Percentiles rank a stretch among this genome's conserved stretches.
Conservation (phyloP, 2,329 filamentous ascomycete species). For the Penicillium sp. region DNA sequence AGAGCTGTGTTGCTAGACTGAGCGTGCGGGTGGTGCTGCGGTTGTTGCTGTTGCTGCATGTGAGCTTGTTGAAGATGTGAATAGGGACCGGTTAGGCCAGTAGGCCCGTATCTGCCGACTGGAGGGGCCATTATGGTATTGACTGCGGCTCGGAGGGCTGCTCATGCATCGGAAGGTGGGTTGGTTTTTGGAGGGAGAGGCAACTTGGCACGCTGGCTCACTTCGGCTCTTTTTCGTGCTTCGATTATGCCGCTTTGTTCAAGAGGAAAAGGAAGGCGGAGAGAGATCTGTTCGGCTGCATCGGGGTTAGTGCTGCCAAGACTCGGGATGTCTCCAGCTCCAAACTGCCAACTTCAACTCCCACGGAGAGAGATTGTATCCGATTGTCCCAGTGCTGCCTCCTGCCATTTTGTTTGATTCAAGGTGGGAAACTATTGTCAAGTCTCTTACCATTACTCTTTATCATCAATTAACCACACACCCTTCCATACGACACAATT, state of each 20-base stretch:
- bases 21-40: conserved; percentile 50
- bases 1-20: conserved; percentile 54
- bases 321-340: conserved; percentile 20
- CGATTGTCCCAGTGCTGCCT: neutral
- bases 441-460: conserved; percentile 20
- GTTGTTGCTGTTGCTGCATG: conserved; percentile 43
- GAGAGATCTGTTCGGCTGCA: conserved; percentile 28
- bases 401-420: conserved; percentile 22
- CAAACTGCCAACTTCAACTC: conserved; percentile 29
- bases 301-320: conserved; percentile 42
- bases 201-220: conserved; percentile 3
- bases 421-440: conserved; percentile 18
- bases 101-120: conserved; percentile 61
- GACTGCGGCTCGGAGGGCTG: conserved; percentile 20
- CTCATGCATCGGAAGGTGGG: conserved; percentile 26
- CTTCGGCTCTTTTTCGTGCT: conserved; percentile 28
- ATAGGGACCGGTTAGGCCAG: conserved; percentile 65
- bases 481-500: conserved; percentile 23
- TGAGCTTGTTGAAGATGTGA: conserved; percentile 59
- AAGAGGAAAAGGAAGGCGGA: conserved; percentile 32
- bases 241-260: conserved; percentile 9
- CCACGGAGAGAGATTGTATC: conserved; percentile 1
- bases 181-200: conserved; percentile 18
- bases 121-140: conserved; percentile 60
- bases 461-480: conserved; percentile 1